A percentile compares a stretch with the other conserved stretches of the same genome.
Evolutionary conservation across 2,329 filamentous ascomycete species (phyloP).

Genomic region (Sphaerulina vaccinii): DNA sequence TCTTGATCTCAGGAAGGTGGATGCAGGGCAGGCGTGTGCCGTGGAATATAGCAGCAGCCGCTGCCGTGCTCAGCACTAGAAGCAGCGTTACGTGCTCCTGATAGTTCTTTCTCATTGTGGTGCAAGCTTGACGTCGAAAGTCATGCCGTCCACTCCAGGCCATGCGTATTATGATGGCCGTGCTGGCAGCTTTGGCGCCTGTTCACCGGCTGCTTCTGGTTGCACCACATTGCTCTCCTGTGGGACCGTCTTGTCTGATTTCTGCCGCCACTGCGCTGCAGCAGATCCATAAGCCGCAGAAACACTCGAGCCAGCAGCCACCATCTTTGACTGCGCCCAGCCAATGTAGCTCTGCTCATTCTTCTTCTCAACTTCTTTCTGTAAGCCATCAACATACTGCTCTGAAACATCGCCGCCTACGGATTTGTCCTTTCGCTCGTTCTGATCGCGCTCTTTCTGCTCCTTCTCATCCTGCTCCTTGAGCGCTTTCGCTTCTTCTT

Average conservation of each 20-base stretch:
- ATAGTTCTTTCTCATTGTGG: too few relatives aligned
- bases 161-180: too few relatives aligned
- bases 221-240: slow-evolving; percentile 2
- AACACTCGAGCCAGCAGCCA: slow-evolving; percentile 31
- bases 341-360: slow-evolving; percentile 46
- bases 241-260: neutral
- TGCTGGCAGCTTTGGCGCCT: too few relatives aligned
- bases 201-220: too few relatives aligned
- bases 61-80: too few relatives aligned
- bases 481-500: slow-evolving; percentile 44
- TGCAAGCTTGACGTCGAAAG: too few relatives aligned
- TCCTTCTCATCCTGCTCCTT: slow-evolving; percentile 42
- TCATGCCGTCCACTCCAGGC: too few relatives aligned
- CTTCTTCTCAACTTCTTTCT: slow-evolving; percentile 45
- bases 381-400: slow-evolving; percentile 38
- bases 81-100: too few relatives aligned
- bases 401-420: slow-evolving; percentile 35
- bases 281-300: slow-evolving; percentile 26
- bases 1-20: too few relatives aligned
- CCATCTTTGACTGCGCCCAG: slow-evolving; percentile 46
- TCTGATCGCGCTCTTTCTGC: slow-evolving; percentile 32
- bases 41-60: too few relatives aligned
- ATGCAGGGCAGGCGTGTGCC: too few relatives aligned
- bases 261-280: slow-evolving; percentile 17
- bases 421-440: slow-evolving; percentile 30